These are phyloP conservation scores for Teratosphaeria zuluensis DNA, from an alignment of 2,329 filamentous ascomycete species.

Conservation along the genomic window DNA sequence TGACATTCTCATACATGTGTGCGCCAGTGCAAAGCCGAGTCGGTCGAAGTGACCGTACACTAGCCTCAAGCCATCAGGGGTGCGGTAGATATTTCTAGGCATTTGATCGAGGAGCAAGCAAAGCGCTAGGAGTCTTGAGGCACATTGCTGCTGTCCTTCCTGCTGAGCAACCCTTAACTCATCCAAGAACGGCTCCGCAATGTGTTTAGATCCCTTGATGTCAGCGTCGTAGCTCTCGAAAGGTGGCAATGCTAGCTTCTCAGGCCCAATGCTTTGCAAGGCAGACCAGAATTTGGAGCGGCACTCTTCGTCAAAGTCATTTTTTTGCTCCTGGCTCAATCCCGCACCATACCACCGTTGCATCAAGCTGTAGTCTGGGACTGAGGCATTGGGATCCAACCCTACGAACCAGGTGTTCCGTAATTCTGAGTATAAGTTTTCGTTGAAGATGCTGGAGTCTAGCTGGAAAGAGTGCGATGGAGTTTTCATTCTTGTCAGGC, in stretches of 20 bases:
- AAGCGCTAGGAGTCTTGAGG: slow-evolving; percentile 38
- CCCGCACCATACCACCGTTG: slow-evolving; percentile 31
- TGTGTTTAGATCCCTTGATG: slow-evolving; percentile 7
- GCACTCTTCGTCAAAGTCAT: slow-evolving; percentile 29
- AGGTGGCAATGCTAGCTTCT: slow-evolving; percentile 21
- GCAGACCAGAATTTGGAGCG: slow-evolving; percentile 25
- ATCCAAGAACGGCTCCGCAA: slow-evolving; percentile 29
- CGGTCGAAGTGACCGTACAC: slow-evolving; percentile 50
- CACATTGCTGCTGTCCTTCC: slow-evolving; percentile 16
- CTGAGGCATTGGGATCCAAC: slow-evolving; percentile 19
- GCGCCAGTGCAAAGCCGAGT: slow-evolving; percentile 34
- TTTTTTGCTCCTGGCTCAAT: slow-evolving; percentile 22
- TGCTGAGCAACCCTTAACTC: slow-evolving; percentile 22
- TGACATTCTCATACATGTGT: slow-evolving; percentile 12
- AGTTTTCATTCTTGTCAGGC: background rate
- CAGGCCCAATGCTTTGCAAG: slow-evolving; percentile 29
- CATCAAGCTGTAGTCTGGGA: slow-evolving; percentile 15
- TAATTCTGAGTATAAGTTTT: slow-evolving; percentile 27
- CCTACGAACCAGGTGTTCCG: slow-evolving; percentile 31
- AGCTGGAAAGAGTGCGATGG: slow-evolving; percentile 10
- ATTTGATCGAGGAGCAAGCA: slow-evolving; percentile 54
- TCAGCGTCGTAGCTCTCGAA: slow-evolving; percentile 18
- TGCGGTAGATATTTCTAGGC: slow-evolving; percentile 52
- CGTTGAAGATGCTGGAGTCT: slow-evolving; percentile 32
- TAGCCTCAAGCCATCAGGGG: slow-evolving; percentile 30